Evolutionary conservation across 371 early-diverging fungal species (phyloP), one percentile per base, ranked within the genome.

Genomic region (Syncephalastrum racemosum): DNA sequence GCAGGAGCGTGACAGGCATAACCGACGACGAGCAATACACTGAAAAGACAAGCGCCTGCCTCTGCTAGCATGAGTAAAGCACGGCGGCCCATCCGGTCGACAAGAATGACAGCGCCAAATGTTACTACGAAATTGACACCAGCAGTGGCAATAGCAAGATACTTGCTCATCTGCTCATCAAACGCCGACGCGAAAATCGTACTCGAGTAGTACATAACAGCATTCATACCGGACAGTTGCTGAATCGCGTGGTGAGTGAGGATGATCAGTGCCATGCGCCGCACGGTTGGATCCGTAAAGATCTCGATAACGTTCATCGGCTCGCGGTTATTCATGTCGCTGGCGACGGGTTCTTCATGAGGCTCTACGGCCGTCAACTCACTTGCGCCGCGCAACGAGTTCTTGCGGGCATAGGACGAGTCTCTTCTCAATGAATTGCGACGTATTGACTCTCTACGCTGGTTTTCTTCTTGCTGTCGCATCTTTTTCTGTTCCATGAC

Each of bases 141-240:
- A 8, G 84, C 86, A 23, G 68, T 54, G 44, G 63, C 45, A 74
- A 81, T 65, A 8, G 90, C 86, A 56, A 90, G 76, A 62, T 40
- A 83, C 67, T 53, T 85, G 71, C 67, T 86, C 65, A 68, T 51
- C 62, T 54, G 66, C 53, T 15, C 68, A 66, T 64, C 42, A 12
- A 71, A 69, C 7, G 67, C 68, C 27, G 81, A 58, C 72, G 82
- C 25, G 70, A 81, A 51, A 75, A 87, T 58, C 79, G 85, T 70
- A 0, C 90, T 86, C 16, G 92, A 92, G 64, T 90, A 95, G 59
- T 88, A 83, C 62, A 88, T 75, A 52, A 90, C 82, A 50, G 88
- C 92, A 60, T 94, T 94, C 77, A 97, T 92, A 36, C 94, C 95
- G 15, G 86, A 82, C 6, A 91, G 70, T 71, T 94, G 95, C 66